Percentiles rank a stretch among this genome's conserved stretches.
Evolutionary conservation across 2,329 filamentous ascomycete species (phyloP).

Genomic region (Fusarium mexicanum): DNA sequence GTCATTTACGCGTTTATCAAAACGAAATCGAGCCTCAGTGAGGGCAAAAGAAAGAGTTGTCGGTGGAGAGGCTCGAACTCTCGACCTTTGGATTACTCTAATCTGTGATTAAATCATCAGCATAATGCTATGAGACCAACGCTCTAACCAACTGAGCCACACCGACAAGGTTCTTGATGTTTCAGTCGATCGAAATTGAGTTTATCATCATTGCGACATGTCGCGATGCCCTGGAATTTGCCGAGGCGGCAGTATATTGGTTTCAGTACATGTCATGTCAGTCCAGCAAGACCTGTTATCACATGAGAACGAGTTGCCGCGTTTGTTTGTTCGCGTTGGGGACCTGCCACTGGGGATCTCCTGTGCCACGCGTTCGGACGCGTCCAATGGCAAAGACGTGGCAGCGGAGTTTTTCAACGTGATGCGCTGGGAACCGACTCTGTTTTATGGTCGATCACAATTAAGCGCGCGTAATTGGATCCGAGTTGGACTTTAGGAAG

Average conservation of each 20-base stretch:
- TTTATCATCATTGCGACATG: fast-evolving
- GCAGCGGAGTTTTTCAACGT: not conserved
- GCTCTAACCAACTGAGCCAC: not conserved
- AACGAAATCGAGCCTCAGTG: fast-evolving
- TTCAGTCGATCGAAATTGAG: fast-evolving
- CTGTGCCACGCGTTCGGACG: not conserved
- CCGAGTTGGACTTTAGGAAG: fast-evolving
- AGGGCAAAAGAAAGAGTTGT: not conserved
- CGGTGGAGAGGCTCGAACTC: slow-evolving; percentile 1
- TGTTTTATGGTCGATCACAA: not conserved
- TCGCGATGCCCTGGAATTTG: too few relatives aligned
- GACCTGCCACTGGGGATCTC: fast-evolving
- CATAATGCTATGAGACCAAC: not conserved
- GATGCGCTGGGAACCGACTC: not conserved
- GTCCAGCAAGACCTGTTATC: fast-evolving
- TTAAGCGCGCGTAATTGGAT: not conserved
- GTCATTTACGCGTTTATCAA: not conserved
- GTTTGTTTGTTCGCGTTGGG: fast-evolving
- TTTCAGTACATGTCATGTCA: fast-evolving
- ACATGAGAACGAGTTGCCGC: fast-evolving
- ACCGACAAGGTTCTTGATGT: not conserved
- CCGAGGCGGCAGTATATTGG: fast-evolving
- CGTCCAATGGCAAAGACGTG: not conserved
- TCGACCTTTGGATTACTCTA: slow-evolving; percentile 1
- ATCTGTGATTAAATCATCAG: not conserved